Percentiles rank a stretch among this genome's conserved stretches.
These are phyloP conservation scores for Uncinocarpus reesii DNA, from an alignment of 2,329 filamentous ascomycete species.

Conservation along the genomic window DNA sequence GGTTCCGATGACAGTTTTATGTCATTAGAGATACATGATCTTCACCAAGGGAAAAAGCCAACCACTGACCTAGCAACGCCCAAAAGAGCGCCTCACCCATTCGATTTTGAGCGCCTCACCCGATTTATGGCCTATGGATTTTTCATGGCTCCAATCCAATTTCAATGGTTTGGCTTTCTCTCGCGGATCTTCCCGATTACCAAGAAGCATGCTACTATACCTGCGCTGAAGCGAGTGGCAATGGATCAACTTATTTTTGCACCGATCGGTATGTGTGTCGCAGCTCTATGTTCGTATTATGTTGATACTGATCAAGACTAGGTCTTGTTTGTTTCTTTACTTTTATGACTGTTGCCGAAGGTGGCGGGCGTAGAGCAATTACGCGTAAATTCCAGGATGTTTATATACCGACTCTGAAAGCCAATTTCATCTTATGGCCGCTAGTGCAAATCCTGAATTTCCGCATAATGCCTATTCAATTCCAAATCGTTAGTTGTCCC, in stretches of 20 bases:
- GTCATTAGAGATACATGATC: slow-evolving; percentile 78
- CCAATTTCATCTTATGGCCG: slow-evolving; percentile 92
- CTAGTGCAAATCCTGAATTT: slow-evolving; percentile 96
- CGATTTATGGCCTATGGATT: slow-evolving; percentile 97
- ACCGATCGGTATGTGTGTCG: slow-evolving; percentile 67
- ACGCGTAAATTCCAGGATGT: slow-evolving; percentile 81
- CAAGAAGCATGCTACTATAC: slow-evolving; percentile 60
- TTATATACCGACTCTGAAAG: slow-evolving; percentile 86
- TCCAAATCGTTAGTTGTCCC: slow-evolving; percentile 68
- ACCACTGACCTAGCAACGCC: slow-evolving; percentile 56
- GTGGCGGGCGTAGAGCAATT: slow-evolving; percentile 71
- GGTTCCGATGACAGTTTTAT: slow-evolving; percentile 55
- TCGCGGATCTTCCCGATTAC: slow-evolving; percentile 73
- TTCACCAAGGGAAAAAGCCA: slow-evolving; percentile 68
- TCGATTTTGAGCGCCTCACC: slow-evolving; percentile 89
- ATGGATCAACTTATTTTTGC: slow-evolving; percentile 92
- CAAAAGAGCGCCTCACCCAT: slow-evolving; percentile 60
- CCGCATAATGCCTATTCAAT: slow-evolving; percentile 84
- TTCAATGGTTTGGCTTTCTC: slow-evolving; percentile 89
- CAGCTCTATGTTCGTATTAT: no score
- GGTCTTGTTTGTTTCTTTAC: slow-evolving; percentile 82
- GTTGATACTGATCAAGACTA: slow-evolving; percentile 21
- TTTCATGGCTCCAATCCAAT: slow-evolving; percentile 88
- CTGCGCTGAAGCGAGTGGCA: slow-evolving; percentile 79
- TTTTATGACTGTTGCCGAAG: slow-evolving; percentile 92